Evolutionary conservation across 2,329 filamentous ascomycete species (phyloP).

Genomic region (Kalaharituber pfeilii): DNA sequence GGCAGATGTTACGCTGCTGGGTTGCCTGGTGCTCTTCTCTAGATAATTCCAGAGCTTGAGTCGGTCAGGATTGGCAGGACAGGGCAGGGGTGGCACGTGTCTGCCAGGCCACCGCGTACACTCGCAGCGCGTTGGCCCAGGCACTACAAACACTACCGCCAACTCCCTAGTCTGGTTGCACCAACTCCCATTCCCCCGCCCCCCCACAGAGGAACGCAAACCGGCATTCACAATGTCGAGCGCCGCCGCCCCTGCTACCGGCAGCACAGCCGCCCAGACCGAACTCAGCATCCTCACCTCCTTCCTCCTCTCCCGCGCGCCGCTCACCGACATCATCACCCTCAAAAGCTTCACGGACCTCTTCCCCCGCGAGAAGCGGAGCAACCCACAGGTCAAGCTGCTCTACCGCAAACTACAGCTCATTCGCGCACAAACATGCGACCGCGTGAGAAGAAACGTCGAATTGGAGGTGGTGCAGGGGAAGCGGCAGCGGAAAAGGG

Average conservation of each 20-base stretch:
- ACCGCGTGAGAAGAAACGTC: conserved; percentile 49
- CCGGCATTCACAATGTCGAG: not conserved
- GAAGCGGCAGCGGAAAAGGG: conserved; percentile 26
- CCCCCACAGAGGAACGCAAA: too few relatives aligned
- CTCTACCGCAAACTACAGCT: conserved; percentile 68
- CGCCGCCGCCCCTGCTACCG: conserved; percentile 34
- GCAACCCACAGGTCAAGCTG: conserved; percentile 47
- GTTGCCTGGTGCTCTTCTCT: too few relatives aligned
- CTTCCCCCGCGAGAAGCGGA: conserved; percentile 51
- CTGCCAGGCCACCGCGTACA: too few relatives aligned
- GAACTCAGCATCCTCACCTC: conserved; percentile 58
- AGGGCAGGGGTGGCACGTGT: too few relatives aligned
- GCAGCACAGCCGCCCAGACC: conserved; percentile 36
- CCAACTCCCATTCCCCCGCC: too few relatives aligned
- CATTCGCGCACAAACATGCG: conserved; percentile 51
- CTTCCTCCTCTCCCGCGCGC: conserved; percentile 61
- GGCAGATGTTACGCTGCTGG: too few relatives aligned
- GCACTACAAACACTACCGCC: too few relatives aligned
- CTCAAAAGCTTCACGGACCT: conserved; percentile 58
- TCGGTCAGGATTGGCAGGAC: too few relatives aligned
- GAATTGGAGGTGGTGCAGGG: conserved; percentile 46
- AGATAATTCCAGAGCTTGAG: too few relatives aligned
- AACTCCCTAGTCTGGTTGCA: too few relatives aligned
- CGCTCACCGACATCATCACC: conserved; percentile 55
- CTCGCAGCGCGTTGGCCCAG: too few relatives aligned